Evolutionary conservation across 2,329 filamentous ascomycete species (phyloP).

Genomic region (Xylogone sp.): DNA sequence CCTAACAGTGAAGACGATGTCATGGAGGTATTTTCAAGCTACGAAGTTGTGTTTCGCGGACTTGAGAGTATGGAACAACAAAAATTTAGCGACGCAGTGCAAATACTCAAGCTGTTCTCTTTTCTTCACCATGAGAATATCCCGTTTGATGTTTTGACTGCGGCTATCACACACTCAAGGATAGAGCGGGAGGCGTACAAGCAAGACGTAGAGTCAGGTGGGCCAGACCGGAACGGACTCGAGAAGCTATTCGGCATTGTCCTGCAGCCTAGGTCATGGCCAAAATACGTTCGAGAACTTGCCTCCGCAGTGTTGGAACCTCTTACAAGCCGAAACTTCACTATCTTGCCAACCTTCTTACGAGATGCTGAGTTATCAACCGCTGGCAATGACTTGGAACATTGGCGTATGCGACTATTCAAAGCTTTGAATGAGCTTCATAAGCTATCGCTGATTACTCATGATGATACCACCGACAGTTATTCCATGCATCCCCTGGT

Average conservation of each 20-base stretch:
- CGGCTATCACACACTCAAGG: conserved; percentile 15
- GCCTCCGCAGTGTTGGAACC: not conserved
- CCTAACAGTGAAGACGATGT: not conserved
- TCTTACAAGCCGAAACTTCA: conserved; percentile 2
- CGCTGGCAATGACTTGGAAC: too few species aligned
- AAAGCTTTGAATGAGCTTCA: conserved; percentile 17
- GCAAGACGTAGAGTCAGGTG: not conserved
- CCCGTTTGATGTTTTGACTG: conserved; percentile 16
- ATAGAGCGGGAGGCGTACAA: conserved; percentile 10
- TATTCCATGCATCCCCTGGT: conserved; percentile 30
- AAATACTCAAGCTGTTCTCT: conserved; percentile 29
- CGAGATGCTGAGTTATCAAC: conserved; percentile 4
- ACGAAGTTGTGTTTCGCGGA: conserved; percentile 21
- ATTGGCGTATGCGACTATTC: too few species aligned
- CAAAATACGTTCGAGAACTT: too few species aligned
- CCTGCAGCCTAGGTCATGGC: too few species aligned
- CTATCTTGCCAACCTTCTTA: conserved; percentile 15
- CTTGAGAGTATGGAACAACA: conserved; percentile 15
- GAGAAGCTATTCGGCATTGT: not conserved
- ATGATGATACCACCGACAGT: conserved; percentile 15
- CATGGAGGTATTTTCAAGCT: conserved; percentile 25
- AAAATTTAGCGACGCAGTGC: conserved; percentile 25
- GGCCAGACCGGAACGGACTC: too few species aligned
- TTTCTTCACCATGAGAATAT: conserved; percentile 29
- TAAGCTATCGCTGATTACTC: conserved; percentile 21